Percentiles rank a stretch among this genome's conserved stretches.
Conservation (phyloP, 2,329 filamentous ascomycete species). For the Penicillium sp. region DNA sequence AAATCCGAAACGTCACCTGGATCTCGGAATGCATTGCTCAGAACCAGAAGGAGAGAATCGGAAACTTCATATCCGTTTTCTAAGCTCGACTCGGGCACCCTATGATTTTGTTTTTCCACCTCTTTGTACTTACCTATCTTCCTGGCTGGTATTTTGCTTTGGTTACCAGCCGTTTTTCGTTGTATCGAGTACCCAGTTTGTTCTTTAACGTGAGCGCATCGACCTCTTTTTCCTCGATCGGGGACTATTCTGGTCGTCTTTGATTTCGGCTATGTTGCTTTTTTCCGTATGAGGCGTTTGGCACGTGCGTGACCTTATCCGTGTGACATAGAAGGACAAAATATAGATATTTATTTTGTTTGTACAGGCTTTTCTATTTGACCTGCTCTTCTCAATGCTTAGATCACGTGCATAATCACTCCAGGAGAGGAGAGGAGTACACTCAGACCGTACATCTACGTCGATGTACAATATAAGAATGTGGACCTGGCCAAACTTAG, state of each 20-base stretch:
- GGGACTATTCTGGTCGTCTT: slow-evolving; percentile 15
- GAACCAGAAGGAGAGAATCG: slow-evolving; percentile 98
- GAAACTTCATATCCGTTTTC: slow-evolving; percentile 98
- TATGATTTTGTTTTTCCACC: slow-evolving; percentile 12
- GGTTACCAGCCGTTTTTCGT: slow-evolving; percentile 16
- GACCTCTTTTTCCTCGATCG: slow-evolving; percentile 16
- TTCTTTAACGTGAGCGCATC: slow-evolving; percentile 34
- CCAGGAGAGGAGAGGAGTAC: too few species aligned
- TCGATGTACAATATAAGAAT: background rate
- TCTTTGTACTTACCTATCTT: slow-evolving; percentile 20
- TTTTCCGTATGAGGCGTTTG: slow-evolving; percentile 28
- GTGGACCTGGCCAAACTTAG: background rate
- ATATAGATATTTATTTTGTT: slow-evolving; percentile 3
- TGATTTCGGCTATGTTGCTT: slow-evolving; percentile 21
- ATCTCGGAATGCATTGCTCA: slow-evolving; percentile 99
- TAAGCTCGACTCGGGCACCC: slow-evolving; percentile 43
- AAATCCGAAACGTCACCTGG: slow-evolving; percentile 99
- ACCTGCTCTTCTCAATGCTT: background rate
- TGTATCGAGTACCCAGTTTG: slow-evolving; percentile 33
- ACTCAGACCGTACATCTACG: background rate
- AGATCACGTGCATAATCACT: background rate
- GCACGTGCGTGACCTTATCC: slow-evolving; percentile 17
- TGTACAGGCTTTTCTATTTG: background rate
- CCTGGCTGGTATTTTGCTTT: slow-evolving; percentile 17
- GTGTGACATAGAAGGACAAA: slow-evolving; percentile 31